These are phyloP conservation scores for Oryza meyeriana DNA, from an alignment of 176 grass and related monocot genomes.

Conservation along the genomic window DNA sequence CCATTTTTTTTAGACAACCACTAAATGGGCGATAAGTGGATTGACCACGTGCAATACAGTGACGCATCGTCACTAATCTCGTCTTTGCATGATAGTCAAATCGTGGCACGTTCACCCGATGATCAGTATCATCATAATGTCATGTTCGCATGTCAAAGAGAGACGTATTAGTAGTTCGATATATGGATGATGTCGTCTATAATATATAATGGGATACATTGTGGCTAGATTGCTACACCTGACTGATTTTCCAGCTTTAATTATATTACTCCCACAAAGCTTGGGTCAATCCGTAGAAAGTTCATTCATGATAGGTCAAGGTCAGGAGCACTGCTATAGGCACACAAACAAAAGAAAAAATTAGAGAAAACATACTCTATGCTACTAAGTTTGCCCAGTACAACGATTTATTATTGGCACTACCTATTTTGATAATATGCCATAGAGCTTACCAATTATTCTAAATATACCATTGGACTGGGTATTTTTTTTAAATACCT, in stretches of 20 bases:
- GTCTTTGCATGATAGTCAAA: constrained; percentile 13
- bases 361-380: neutral
- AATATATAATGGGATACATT: constrained; percentile 1
- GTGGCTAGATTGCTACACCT: constrained; percentile 16
- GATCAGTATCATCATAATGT: neutral
- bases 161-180: constrained; percentile 15
- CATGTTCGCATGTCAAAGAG: neutral
- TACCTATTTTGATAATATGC: too few species aligned
- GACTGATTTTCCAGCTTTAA: neutral
- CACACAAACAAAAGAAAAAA: neutral
- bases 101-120: constrained; percentile 6
- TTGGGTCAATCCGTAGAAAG: neutral
- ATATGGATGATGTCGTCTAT: neutral
- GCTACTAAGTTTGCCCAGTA: too few species aligned
- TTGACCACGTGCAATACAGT: neutral
- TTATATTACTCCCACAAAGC: neutral
- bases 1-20: neutral
- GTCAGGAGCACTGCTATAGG: neutral
- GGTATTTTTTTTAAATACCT: too few species aligned
- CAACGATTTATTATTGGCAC: too few species aligned
- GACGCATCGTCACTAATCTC: neutral
- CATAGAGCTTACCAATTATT: too few species aligned
- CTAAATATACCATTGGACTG: too few species aligned
- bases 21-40: neutral
- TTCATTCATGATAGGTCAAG: neutral